Evolutionary conservation across 352 stramenopile genomes (phyloP).

Genomic region (Phytophthora macrochlamydospora): DNA sequence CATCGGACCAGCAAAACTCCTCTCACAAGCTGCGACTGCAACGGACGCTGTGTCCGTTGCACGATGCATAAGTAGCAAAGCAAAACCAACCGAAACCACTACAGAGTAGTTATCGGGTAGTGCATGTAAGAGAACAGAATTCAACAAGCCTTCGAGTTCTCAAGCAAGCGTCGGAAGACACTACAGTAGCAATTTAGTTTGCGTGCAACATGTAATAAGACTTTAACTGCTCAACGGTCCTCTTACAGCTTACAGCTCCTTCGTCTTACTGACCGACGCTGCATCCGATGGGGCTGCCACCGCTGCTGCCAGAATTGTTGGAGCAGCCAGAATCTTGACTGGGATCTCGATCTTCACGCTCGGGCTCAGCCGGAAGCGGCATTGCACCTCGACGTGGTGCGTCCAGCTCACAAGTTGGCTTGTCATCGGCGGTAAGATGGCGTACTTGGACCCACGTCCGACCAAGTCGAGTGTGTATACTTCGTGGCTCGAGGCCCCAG

Average conservation of each 20-base stretch:
- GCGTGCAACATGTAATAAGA: no score
- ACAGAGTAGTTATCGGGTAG: no score
- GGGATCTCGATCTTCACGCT: slow-evolving; percentile 33
- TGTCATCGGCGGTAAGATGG: slow-evolving; percentile 18
- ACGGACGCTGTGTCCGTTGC: no score
- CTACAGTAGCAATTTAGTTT: no score
- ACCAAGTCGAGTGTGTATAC: slow-evolving; percentile 24
- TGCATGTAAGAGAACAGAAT: no score
- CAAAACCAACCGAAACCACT: no score
- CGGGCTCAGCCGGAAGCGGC: slow-evolving; percentile 30
- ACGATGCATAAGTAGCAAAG: no score
- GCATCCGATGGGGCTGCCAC: slow-evolving; percentile 5
- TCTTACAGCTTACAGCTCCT: background rate
- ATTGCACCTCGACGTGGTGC: slow-evolving; percentile 28
- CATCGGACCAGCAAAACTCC: no score
- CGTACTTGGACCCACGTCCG: slow-evolving; percentile 15
- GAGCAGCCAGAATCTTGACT: slow-evolving; percentile 23
- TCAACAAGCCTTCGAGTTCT: no score
- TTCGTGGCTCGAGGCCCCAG: slow-evolving; percentile 22
- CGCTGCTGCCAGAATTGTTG: slow-evolving; percentile 3
- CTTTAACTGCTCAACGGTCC: background rate
- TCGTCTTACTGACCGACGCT: slow-evolving; percentile 12
- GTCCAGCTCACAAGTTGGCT: slow-evolving; percentile 16
- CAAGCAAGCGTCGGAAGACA: no score
- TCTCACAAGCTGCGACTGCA: no score